phyloP scores from a whole-genome alignment of 1,284 basidiomycete species.

The Phellinidium pouzarii region DNA sequence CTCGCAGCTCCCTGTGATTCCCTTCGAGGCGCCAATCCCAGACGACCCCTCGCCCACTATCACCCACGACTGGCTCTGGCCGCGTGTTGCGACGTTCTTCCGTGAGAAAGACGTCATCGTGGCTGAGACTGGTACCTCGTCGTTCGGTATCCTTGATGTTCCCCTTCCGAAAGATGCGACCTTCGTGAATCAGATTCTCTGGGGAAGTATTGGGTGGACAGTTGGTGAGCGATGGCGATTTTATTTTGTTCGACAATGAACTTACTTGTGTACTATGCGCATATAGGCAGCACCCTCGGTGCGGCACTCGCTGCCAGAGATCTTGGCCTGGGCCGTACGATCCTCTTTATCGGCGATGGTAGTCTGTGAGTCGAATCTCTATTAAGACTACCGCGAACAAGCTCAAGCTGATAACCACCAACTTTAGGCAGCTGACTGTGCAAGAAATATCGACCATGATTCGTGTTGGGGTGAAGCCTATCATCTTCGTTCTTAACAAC shows the following conservation, averaged over 20 bases:
- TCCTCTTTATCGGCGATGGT: conserved; percentile 86
- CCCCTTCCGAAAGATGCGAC: conserved; percentile 62
- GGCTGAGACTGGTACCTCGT: conserved; percentile 74
- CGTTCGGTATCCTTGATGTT: conserved; percentile 74
- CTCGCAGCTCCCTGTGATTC: conserved; percentile 40
- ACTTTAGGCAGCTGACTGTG: conserved; percentile 58
- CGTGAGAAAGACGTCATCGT: conserved; percentile 70
- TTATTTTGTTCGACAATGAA: conserved; percentile 21
- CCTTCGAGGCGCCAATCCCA: conserved; percentile 46
- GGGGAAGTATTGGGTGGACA: conserved; percentile 86
- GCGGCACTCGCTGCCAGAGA: conserved; percentile 76
- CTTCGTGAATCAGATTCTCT: conserved; percentile 74
- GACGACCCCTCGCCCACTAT: conserved; percentile 38
- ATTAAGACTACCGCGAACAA: background rate
- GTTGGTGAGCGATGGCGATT: conserved; percentile 38
- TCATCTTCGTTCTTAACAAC: conserved; percentile 86
- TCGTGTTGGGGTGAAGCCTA: conserved; percentile 59
- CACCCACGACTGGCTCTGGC: conserved; percentile 84
- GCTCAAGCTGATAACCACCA: conserved; percentile 2
- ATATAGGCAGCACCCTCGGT: conserved; percentile 47
- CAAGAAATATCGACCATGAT: conserved; percentile 81
- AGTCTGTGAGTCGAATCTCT: conserved; percentile 41
- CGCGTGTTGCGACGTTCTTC: conserved; percentile 76
- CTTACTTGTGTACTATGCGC: background rate
- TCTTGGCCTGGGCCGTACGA: conserved; percentile 53